Evolutionary conservation across 169 alveolate species (phyloP).

Genomic region (Cryptosporidium ubiquitum): DNA sequence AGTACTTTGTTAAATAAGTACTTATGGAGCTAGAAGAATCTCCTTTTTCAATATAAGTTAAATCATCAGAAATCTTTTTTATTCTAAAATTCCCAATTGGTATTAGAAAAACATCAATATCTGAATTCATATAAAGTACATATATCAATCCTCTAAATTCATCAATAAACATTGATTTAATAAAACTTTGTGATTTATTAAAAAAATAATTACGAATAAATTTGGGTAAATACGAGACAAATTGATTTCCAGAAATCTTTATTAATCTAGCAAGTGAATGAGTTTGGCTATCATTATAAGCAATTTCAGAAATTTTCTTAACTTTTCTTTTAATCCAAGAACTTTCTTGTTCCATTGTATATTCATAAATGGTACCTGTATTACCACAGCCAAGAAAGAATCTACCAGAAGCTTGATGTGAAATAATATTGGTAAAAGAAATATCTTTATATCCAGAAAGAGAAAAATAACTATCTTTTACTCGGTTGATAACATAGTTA

Average conservation of each 20-base stretch:
- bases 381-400: slow-evolving; percentile 56
- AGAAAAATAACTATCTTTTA: slow-evolving; percentile 48
- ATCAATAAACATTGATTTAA: slow-evolving; percentile 50
- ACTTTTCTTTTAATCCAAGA: slow-evolving; percentile 26
- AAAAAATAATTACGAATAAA: slow-evolving; percentile 1
- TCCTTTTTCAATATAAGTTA: slow-evolving; percentile 33
- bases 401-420: slow-evolving; percentile 56
- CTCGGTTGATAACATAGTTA: slow-evolving; percentile 30
- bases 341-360: slow-evolving; percentile 25
- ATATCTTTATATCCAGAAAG: slow-evolving; percentile 15
- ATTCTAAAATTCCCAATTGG: slow-evolving; percentile 6
- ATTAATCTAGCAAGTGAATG: slow-evolving; percentile 7
- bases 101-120: slow-evolving; percentile 46
- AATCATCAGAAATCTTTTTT: slow-evolving; percentile 56
- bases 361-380: slow-evolving; percentile 53
- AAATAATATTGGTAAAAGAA: not conserved
- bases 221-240: slow-evolving; percentile 7
- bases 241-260: not conserved
- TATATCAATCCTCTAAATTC: slow-evolving; percentile 60
- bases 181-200: not conserved
- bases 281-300: not conserved
- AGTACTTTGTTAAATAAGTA: not conserved
- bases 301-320: not conserved
- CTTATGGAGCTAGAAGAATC: not conserved
- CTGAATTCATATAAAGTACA: slow-evolving; percentile 42